These are phyloP conservation scores for Fusarium luffae DNA, from an alignment of 2,329 filamentous ascomycete genomes.

Conservation along the genomic window DNA sequence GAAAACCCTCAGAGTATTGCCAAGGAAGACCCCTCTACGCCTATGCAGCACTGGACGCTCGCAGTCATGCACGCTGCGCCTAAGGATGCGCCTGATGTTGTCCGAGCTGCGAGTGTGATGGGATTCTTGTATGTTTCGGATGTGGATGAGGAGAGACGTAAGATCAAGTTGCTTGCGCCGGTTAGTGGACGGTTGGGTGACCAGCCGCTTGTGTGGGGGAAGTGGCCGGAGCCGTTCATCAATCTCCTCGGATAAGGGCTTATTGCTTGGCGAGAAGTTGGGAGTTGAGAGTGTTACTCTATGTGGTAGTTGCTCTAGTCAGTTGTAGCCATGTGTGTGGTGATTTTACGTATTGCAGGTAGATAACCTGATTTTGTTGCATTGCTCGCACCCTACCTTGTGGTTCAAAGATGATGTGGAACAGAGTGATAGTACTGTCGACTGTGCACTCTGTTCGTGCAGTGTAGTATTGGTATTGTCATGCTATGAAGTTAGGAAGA, in stretches of 20 bases:
- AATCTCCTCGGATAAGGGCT: slow-evolving; percentile 70
- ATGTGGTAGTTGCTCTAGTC: not conserved
- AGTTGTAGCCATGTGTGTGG: not conserved
- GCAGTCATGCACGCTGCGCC: slow-evolving; percentile 83
- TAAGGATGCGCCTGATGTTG: slow-evolving; percentile 75
- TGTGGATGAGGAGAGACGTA: slow-evolving; percentile 85
- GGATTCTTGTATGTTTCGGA: slow-evolving; percentile 94
- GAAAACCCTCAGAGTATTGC: slow-evolving; percentile 62
- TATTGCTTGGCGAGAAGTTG: not conserved
- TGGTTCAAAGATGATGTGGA: not conserved
- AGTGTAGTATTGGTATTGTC: not conserved
- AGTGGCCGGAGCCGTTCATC: slow-evolving; percentile 86
- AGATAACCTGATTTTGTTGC: not conserved
- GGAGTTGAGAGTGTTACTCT: not conserved
- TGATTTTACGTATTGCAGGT: not conserved
- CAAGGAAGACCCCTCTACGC: slow-evolving; percentile 71
- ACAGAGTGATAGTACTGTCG: not conserved
- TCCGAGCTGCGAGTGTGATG: slow-evolving; percentile 85
- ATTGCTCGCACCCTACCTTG: not conserved
- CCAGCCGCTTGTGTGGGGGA: slow-evolving; percentile 83
- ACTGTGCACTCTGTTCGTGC: not conserved
- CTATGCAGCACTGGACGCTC: slow-evolving; percentile 83
- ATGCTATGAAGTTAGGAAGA: not conserved
- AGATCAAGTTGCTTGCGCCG: slow-evolving; percentile 84
- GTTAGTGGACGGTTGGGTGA: slow-evolving; percentile 84